These are phyloP conservation scores for Sporisorium sorghi DNA, from an alignment of 1,284 basidiomycete genomes.

Conservation along the genomic window DNA sequence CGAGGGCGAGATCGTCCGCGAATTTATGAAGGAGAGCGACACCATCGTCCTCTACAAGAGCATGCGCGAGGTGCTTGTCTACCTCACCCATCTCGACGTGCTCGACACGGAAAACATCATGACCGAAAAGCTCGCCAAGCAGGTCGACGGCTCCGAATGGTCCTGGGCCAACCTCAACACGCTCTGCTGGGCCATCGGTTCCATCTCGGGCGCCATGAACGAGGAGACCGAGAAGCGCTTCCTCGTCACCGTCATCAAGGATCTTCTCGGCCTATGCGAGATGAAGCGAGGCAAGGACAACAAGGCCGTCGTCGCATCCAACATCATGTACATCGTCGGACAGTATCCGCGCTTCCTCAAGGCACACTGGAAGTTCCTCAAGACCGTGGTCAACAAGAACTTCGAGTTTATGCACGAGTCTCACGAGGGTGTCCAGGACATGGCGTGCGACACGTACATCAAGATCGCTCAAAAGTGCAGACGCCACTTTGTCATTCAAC, in stretches of 20 bases:
- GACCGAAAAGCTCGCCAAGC: slow-evolving; percentile 90
- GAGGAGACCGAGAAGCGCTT: slow-evolving; percentile 98
- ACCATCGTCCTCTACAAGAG: slow-evolving; percentile 99
- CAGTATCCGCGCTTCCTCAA: slow-evolving; percentile 99
- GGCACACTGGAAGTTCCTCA: slow-evolving; percentile 99
- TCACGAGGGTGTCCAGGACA: slow-evolving; percentile 99
- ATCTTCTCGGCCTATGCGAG: slow-evolving; percentile 93
- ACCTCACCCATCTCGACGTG: slow-evolving; percentile 96
- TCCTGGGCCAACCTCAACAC: slow-evolving; percentile 99
- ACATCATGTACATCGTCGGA: slow-evolving; percentile 99
- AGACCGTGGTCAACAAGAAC: slow-evolving; percentile 99
- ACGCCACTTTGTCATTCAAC: slow-evolving; percentile 98
- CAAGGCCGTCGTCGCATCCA: slow-evolving; percentile 98
- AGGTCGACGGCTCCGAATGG: slow-evolving; percentile 98
- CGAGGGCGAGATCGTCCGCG: slow-evolving; percentile 98
- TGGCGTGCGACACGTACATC: slow-evolving; percentile 99
- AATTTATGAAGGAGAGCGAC: slow-evolving; percentile 99
- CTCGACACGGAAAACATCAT: slow-evolving; percentile 93
- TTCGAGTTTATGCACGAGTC: slow-evolving; percentile 99
- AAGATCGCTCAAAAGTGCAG: slow-evolving; percentile 99
- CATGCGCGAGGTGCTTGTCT: slow-evolving; percentile 93
- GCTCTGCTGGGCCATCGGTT: slow-evolving; percentile 99
- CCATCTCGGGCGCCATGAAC: slow-evolving; percentile 99
- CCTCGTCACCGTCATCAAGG: slow-evolving; percentile 98
- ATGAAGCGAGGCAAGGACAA: slow-evolving; percentile 99